phyloP scores from a whole-genome alignment of 768 basidiomycete species.

The Daedaleopsis nitida region DNA sequence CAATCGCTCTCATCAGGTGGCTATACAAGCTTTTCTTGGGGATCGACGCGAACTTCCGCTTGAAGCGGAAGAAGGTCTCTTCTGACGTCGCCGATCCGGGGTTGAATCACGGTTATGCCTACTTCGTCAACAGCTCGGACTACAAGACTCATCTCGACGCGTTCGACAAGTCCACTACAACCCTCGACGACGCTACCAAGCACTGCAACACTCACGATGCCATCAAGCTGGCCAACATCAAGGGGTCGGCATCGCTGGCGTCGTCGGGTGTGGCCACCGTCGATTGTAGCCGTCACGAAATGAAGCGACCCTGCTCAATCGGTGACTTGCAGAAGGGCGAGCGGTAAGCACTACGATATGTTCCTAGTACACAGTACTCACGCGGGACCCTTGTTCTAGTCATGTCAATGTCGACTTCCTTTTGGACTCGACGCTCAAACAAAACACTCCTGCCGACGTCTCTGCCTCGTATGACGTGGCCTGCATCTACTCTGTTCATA shows the following conservation, averaged over 20 bases:
- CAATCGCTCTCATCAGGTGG: too few relatives aligned
- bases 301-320: conserved; percentile 24
- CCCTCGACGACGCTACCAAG: conserved; percentile 23
- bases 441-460: neutral
- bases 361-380: neutral
- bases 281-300: conserved; percentile 24
- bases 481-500: conserved; percentile 24
- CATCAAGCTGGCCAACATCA: conserved; percentile 16
- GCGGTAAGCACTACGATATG: conserved; percentile 16
- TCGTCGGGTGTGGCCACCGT: conserved; percentile 21
- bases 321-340: conserved; percentile 32
- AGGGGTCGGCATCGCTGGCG: conserved; percentile 1
- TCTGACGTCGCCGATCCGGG: conserved; percentile 20
- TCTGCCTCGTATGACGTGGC: conserved; percentile 26
- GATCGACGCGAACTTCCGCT: conserved; percentile 33
- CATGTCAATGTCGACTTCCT: conserved; percentile 29
- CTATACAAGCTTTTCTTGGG: conserved; percentile 29
- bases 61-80: conserved; percentile 24
- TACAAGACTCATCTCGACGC: conserved; percentile 24
- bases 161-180: neutral
- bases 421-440: conserved; percentile 3
- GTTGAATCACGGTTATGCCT: conserved; percentile 29
- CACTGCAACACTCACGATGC: conserved; percentile 22
- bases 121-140: conserved; percentile 26
- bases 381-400: conserved; percentile 9